Percentiles rank a stretch among this genome's conserved stretches.
Conservation (phyloP, 352 stramenopile species). For the Phytophthora kernoviae region DNA sequence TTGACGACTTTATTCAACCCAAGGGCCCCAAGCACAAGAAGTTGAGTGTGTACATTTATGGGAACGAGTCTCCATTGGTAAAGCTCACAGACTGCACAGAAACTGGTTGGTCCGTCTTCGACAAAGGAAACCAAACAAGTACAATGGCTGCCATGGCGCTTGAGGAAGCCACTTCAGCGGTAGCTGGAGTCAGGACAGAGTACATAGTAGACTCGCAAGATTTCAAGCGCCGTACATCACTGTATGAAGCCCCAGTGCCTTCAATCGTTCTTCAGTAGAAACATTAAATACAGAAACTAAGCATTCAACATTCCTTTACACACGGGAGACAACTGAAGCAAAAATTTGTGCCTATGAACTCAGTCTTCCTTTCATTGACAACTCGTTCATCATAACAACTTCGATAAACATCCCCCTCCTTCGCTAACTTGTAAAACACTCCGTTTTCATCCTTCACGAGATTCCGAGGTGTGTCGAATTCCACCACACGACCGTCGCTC, state of each 20-base stretch:
- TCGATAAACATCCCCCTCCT: conserved; percentile 16
- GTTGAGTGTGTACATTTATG: conserved; percentile 66
- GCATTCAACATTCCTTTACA: conserved; percentile 1
- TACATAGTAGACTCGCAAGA: conserved; percentile 29
- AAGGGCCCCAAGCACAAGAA: conserved; percentile 40
- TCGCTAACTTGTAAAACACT: conserved; percentile 27
- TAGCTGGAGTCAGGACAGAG: conserved; percentile 13
- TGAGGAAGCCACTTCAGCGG: not conserved
- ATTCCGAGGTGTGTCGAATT: conserved; percentile 77
- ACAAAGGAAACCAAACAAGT: conserved; percentile 8
- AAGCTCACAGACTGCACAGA: conserved; percentile 18
- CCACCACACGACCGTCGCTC: conserved; percentile 77
- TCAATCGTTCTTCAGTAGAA: conserved; percentile 10
- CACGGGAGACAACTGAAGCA: not conserved
- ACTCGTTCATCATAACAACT: conserved; percentile 3
- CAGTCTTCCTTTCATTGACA: too few relatives aligned
- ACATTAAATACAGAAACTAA: not conserved
- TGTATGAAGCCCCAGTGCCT: conserved; percentile 20
- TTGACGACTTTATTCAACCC: conserved; percentile 56
- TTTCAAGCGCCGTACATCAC: conserved; percentile 28
- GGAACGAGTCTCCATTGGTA: conserved; percentile 37
- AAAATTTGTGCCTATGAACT: too few relatives aligned
- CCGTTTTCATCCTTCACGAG: conserved; percentile 12
- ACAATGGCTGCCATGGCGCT: conserved; percentile 21
- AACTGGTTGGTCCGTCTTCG: conserved; percentile 27